Conservation (phyloP, 1,284 basidiomycete species). For the Amylostereum chailletii region DNA sequence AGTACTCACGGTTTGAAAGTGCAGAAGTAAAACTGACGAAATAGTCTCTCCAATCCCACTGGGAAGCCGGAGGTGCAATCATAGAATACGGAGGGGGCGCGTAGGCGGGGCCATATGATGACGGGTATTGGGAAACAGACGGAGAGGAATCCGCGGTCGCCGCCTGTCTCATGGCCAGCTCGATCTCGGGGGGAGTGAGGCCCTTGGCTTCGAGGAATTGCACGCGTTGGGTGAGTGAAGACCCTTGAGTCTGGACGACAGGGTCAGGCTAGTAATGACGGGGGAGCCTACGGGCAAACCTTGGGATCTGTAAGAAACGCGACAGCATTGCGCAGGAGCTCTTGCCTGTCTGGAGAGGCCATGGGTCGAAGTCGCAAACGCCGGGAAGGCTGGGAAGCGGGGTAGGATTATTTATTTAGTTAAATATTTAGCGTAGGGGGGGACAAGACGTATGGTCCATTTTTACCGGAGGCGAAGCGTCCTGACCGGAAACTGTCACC, state of each 20-base stretch:
- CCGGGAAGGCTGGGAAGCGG: conserved; percentile 5
- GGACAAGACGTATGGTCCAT: too few relatives aligned
- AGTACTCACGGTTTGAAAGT: neutral
- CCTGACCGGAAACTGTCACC: too few relatives aligned
- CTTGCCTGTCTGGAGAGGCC: conserved; percentile 51
- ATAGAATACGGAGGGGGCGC: conserved; percentile 32
- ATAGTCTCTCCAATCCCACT: conserved; percentile 91
- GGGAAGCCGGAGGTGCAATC: conserved; percentile 33
- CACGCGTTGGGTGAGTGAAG: conserved; percentile 78
- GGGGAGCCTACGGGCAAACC: conserved; percentile 26
- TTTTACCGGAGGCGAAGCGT: too few relatives aligned
- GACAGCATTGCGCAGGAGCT: conserved; percentile 75
- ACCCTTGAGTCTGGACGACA: conserved; percentile 52
- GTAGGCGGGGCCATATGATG: conserved; percentile 31
- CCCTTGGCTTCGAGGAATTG: conserved; percentile 95
- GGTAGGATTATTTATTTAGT: conserved; percentile 3
- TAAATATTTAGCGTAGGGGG: neutral
- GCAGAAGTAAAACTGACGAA: conserved; percentile 57
- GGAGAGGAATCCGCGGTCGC: conserved; percentile 22
- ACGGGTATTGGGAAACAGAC: conserved; percentile 23
- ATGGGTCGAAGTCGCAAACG: conserved; percentile 19
- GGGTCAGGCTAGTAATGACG: conserved; percentile 2
- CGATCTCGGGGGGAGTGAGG: conserved; percentile 77
- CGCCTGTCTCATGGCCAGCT: conserved; percentile 71
- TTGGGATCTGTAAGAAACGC: conserved; percentile 74